Conservation (phyloP, 495 filamentous ascomycete species). For the Neurospora sp. region DNA sequence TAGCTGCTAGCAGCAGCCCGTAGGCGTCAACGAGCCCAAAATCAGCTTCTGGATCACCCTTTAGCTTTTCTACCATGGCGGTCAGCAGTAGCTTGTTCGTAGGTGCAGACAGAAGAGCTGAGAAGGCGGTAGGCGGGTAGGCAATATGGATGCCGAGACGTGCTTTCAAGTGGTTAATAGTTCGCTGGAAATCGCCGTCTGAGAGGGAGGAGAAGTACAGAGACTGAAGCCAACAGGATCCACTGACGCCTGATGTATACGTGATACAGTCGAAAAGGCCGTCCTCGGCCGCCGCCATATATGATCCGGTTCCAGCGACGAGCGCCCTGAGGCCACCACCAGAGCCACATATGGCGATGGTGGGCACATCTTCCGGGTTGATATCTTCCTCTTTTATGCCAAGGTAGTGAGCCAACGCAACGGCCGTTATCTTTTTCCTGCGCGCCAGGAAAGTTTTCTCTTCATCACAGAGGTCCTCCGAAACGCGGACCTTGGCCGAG, state of each 20-base stretch:
- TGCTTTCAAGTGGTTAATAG: conserved; percentile 77
- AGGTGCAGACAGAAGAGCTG: conserved; percentile 66
- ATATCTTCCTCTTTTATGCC: conserved; percentile 66
- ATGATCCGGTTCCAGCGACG: conserved; percentile 79
- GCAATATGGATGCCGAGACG: conserved; percentile 81
- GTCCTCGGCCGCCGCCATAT: conserved; percentile 66
- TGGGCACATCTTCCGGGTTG: conserved; percentile 85
- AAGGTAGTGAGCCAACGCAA: conserved; percentile 72
- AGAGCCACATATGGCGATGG: conserved; percentile 87
- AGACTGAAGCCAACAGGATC: conserved; percentile 89
- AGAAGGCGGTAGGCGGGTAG: conserved; percentile 74
- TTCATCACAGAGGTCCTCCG: conserved; percentile 71
- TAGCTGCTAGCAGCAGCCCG: conserved; percentile 71
- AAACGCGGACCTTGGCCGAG: conserved; percentile 71
- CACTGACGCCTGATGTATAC: conserved; percentile 89
- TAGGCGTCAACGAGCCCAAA: conserved; percentile 91
- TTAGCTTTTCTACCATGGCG: conserved; percentile 81
- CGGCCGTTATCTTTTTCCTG: conserved; percentile 52
- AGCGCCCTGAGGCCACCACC: conserved; percentile 85
- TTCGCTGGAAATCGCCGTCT: conserved; percentile 46
- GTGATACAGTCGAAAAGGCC: conserved; percentile 89
- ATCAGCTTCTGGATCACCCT: conserved; percentile 66
- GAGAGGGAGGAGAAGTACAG: conserved; percentile 83
- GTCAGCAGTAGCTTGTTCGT: conserved; percentile 88
- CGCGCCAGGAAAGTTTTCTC: conserved; percentile 62